Evolutionary conservation across 305 asterid species (phyloP).

Genomic region (Fraxinus latifolia): DNA sequence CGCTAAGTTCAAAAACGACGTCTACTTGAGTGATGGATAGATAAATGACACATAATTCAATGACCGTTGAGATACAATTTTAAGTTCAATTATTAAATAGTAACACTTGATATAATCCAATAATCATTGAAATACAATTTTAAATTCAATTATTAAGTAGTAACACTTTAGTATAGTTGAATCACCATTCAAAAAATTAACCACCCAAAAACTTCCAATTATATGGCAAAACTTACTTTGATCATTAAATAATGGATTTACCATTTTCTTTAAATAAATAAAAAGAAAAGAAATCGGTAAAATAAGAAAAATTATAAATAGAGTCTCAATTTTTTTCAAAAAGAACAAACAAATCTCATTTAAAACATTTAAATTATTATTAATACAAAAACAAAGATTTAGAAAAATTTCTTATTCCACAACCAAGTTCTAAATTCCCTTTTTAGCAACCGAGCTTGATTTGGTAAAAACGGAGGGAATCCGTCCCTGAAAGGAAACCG

Average conservation of each 20-base stretch:
- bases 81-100: too few relatives aligned
- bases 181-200: too few relatives aligned
- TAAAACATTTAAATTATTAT: background rate
- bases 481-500: background rate
- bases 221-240: background rate
- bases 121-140: background rate
- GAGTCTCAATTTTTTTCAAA: background rate
- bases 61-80: too few relatives aligned
- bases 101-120: background rate
- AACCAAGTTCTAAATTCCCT: background rate
- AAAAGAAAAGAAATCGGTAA: too few relatives aligned
- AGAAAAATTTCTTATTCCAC: background rate
- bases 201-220: background rate
- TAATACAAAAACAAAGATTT: background rate
- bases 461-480: background rate
- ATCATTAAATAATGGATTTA: background rate
- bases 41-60: background rate
- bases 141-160: too few relatives aligned
- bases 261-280: background rate
- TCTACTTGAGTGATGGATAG: too few relatives aligned
- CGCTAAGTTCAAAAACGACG: too few relatives aligned
- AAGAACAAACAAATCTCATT: too few relatives aligned
- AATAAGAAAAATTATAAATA: too few relatives aligned
- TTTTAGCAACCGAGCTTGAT: background rate
- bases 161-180: too few relatives aligned